These are phyloP conservation scores for Aspergillus cristatus DNA, from an alignment of 495 filamentous ascomycete species.

Conservation along the genomic window DNA sequence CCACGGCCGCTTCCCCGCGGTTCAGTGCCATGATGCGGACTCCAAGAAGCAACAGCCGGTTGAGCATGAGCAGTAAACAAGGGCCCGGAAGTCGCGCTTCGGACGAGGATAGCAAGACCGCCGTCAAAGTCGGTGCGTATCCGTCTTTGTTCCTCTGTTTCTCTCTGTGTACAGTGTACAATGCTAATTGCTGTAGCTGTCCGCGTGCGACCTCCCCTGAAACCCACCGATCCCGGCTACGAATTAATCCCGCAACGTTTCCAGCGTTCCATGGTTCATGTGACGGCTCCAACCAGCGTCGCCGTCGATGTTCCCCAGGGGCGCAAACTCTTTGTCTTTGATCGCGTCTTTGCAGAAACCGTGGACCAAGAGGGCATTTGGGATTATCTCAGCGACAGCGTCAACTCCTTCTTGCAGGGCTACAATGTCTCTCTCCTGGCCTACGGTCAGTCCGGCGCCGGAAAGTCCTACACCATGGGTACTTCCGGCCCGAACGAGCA, in stretches of 20 bases:
- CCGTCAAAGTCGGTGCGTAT: constrained; percentile 97
- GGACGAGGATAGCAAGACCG: constrained; percentile 88
- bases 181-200: constrained; percentile 52
- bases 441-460: constrained; percentile 98
- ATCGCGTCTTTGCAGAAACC: constrained; percentile 83
- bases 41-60: constrained; percentile 74
- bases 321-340: constrained; percentile 90
- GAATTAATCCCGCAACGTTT: constrained; percentile 94
- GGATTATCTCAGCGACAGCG: constrained; percentile 89
- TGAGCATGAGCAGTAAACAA: constrained; percentile 77
- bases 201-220: constrained; percentile 84
- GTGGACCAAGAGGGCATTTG: constrained; percentile 83
- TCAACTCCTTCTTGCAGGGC: constrained; percentile 83
- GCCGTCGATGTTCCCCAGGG: constrained; percentile 86
- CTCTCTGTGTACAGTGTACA: constrained; percentile 1
- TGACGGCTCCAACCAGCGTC: constrained; percentile 72
- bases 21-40: constrained; percentile 81
- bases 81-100: constrained; percentile 78
- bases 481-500: constrained; percentile 85
- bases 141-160: background rate
- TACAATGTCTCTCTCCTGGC: constrained; percentile 99
- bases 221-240: constrained; percentile 77
- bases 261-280: constrained; percentile 85
- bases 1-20: constrained; percentile 49
- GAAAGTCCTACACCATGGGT: constrained; percentile 99